Evolutionary conservation across 2,329 filamentous ascomycete species (phyloP), one percentile per base, ranked within the genome.

Genomic region (Pseudogymnoascus sp.): DNA sequence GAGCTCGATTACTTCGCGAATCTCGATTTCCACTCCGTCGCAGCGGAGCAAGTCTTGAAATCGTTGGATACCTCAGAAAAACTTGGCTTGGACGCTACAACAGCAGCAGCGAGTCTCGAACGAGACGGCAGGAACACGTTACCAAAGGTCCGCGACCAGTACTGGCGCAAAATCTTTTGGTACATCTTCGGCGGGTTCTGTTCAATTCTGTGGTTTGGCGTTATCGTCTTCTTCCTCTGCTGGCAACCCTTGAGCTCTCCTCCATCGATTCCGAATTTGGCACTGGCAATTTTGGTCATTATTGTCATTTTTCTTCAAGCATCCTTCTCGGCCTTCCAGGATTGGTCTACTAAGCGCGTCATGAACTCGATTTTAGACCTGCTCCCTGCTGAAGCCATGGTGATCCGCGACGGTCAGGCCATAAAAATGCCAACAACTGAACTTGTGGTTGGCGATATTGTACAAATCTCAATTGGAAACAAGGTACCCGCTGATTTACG

Each of bases 401-500:
- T 78, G 7, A 66, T 80, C 41, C 77, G 81, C 11, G 78, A 81
- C 46, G 78, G 79, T 3, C 67, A 87, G 84, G 22, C 8, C 4
- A 26, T 24, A 33, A 26, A 33, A 3, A 40, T 40, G 38, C 38
- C n/a, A 40, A 3, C 7, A 16, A 16, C n/a, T 4, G 38, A 40
- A 40, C 77, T 90, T 40, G 87, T 90, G 46, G 82, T 81, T 61
- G 89, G 88, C 62, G 88, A 91, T 67, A 74, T 91, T 61, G 84
- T 87, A 63, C 75, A 78, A 60, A 80, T 86, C 66, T 81, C 78
- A 67, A 86, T 84, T 40, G 88, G 88, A 67, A 87, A 89, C 72
- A 85, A 88, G 60, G 81, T 90, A 31, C 87, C 88, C 4, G 88
- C 88, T 33, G 88, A 91, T 74, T 76, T 90, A 61, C 82, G 86